phyloP scores from a whole-genome alignment of 2,329 filamentous ascomycete genomes.

The Chalara sp. region DNA sequence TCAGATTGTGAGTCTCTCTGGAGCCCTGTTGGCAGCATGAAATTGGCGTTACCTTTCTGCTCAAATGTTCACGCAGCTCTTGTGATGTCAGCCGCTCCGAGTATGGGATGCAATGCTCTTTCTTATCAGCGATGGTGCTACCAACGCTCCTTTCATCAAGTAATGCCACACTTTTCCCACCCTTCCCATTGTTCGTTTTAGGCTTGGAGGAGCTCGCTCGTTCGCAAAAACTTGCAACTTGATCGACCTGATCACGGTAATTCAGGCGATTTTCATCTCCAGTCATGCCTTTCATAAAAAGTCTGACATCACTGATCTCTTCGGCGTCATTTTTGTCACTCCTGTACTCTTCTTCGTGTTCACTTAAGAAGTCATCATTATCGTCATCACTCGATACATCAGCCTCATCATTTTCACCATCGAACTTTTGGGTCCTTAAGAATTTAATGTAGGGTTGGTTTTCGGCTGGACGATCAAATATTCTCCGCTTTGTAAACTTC shows the following conservation, averaged over 20 bases:
- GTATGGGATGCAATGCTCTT: not conserved
- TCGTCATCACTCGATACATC: not conserved
- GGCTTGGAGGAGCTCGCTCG: no score
- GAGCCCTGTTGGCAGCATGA: conserved; percentile 2
- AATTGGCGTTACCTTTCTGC: not conserved
- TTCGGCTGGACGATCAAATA: not conserved
- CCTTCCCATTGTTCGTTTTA: not conserved
- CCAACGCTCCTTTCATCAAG: conserved; percentile 1
- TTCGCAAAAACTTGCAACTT: conserved; percentile 2
- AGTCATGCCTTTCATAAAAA: conserved; percentile 4
- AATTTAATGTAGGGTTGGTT: not conserved
- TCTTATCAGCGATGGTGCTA: not conserved
- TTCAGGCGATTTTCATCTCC: conserved; percentile 1
- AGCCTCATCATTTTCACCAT: not conserved
- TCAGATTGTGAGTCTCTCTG: conserved; percentile 1
- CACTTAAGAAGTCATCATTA: no score
- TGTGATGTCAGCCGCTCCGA: not conserved
- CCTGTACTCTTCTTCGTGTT: no score
- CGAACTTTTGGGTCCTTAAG: not conserved
- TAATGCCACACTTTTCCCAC: conserved; percentile 1
- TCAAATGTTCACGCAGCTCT: not conserved
- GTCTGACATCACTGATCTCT: not conserved
- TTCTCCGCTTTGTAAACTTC: not conserved
- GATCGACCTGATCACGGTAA: conserved; percentile 5
- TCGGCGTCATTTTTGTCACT: not conserved